Percentiles rank a stretch among this genome's conserved stretches.
phyloP scores from a whole-genome alignment of 2,329 filamentous ascomycete species.

The Fusarium chuoi region DNA sequence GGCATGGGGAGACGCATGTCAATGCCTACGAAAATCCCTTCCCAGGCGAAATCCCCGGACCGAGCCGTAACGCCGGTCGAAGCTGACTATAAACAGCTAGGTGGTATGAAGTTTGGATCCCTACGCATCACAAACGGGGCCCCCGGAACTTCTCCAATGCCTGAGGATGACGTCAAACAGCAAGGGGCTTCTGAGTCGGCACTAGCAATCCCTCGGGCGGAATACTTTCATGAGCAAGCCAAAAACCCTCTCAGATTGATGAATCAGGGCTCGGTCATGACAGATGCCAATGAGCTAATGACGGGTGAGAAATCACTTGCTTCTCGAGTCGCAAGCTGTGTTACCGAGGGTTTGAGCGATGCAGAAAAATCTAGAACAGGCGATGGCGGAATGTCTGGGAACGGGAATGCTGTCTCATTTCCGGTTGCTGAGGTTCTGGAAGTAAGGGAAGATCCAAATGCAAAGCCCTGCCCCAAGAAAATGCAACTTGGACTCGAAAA shows the following conservation, averaged over 20 bases:
- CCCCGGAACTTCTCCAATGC: constrained; percentile 58
- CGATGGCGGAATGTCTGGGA: constrained; percentile 32
- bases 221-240: constrained; percentile 20
- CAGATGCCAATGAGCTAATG: neutral
- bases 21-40: constrained; percentile 44
- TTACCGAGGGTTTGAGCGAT: constrained; percentile 14
- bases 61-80: constrained; percentile 58
- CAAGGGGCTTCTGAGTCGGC: constrained; percentile 15
- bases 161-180: constrained; percentile 28
- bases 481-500: constrained; percentile 35
- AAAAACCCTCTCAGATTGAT: constrained; percentile 6
- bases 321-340: neutral
- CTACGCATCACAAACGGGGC: constrained; percentile 70
- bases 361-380: constrained; percentile 27
- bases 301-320: constrained; percentile 1
- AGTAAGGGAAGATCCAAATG: constrained; percentile 56
- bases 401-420: constrained; percentile 46
- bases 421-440: constrained; percentile 52
- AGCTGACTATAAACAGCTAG: constrained; percentile 67
- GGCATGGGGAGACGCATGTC: constrained; percentile 48
- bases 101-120: constrained; percentile 70
- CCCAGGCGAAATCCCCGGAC: constrained; percentile 29
- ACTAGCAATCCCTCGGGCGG: neutral
- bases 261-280: neutral
- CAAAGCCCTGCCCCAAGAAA: constrained; percentile 49